Percentiles rank a stretch among this genome's conserved stretches.
Conservation (phyloP, 495 filamentous ascomycete genomes). For the Xylaria longipes region DNA sequence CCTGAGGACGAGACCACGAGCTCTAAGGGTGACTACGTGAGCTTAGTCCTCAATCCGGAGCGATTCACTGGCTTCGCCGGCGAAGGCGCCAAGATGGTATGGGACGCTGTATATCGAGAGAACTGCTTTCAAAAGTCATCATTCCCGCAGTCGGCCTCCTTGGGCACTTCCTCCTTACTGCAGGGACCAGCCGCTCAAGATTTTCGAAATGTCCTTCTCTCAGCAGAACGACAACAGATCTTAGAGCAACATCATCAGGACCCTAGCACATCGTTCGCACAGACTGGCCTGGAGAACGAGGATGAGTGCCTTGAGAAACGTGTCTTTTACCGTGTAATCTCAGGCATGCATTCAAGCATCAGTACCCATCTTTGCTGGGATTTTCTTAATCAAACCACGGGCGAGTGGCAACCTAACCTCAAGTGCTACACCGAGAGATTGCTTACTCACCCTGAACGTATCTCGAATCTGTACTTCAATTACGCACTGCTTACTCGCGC, state of each 20-base stretch:
- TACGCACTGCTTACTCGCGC: slow-evolving; percentile 92
- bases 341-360: slow-evolving; percentile 97
- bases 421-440: slow-evolving; percentile 87
- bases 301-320: slow-evolving; percentile 97
- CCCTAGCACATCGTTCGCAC: slow-evolving; percentile 56
- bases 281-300: slow-evolving; percentile 71
- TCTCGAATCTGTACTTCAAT: slow-evolving; percentile 99
- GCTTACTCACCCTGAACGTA: slow-evolving; percentile 82
- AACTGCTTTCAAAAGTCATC: slow-evolving; percentile 89
- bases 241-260: slow-evolving; percentile 59
- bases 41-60: slow-evolving; percentile 90
- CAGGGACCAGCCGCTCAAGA: slow-evolving; percentile 75
- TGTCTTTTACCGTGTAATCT: slow-evolving; percentile 92
- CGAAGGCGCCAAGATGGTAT: slow-evolving; percentile 81
- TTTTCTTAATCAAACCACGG: slow-evolving; percentile 93
- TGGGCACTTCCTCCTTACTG: slow-evolving; percentile 48
- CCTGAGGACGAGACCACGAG: slow-evolving; percentile 90
- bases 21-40: slow-evolving; percentile 95
- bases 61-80: slow-evolving; percentile 94
- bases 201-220: slow-evolving; percentile 80
- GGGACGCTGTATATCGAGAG: slow-evolving; percentile 95
- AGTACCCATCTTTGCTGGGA: slow-evolving; percentile 96
- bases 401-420: slow-evolving; percentile 91
- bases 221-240: slow-evolving; percentile 68
- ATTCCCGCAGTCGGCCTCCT: slow-evolving; percentile 56